A percentile compares a stretch with the other conserved stretches of the same genome.
Evolutionary conservation across 805 yeast species (phyloP).

Genomic region (Yarrowia sp.): DNA sequence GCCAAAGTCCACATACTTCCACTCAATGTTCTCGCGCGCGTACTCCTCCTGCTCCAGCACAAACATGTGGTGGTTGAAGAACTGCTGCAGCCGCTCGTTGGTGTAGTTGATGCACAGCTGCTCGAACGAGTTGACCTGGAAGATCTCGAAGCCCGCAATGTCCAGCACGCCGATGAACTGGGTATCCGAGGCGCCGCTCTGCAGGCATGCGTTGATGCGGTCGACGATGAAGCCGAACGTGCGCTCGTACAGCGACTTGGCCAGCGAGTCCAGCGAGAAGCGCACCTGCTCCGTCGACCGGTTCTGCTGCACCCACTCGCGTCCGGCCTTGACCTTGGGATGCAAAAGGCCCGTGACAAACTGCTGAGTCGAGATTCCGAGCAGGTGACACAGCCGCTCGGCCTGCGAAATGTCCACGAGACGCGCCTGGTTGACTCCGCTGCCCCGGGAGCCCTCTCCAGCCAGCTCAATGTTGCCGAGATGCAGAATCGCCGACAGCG

Average conservation of each 20-base stretch:
- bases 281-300: conserved; percentile 77
- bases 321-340: conserved; percentile 89
- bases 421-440: conserved; percentile 68
- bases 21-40: conserved; percentile 86
- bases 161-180: conserved; percentile 82
- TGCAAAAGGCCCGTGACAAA: conserved; percentile 61
- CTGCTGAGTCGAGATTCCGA: conserved; percentile 59
- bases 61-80: conserved; percentile 91
- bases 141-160: conserved; percentile 96
- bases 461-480: conserved; percentile 80
- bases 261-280: conserved; percentile 77
- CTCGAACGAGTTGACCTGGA: conserved; percentile 92
- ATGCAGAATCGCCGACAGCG: conserved; percentile 74
- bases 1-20: conserved; percentile 94
- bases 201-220: conserved; percentile 68
- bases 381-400: conserved; percentile 52
- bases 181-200: conserved; percentile 42
- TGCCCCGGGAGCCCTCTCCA: conserved; percentile 45
- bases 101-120: conserved; percentile 92
- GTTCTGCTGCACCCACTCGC: conserved; percentile 77
- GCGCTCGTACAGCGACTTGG: conserved; percentile 83
- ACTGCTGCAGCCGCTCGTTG: conserved; percentile 94
- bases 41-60: conserved; percentile 98
- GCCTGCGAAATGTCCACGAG: conserved; percentile 54
- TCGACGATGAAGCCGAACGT: conserved; percentile 74